phyloP scores from a whole-genome alignment of 2,329 filamentous ascomycete genomes.

The Sclerotinia subarctica region DNA sequence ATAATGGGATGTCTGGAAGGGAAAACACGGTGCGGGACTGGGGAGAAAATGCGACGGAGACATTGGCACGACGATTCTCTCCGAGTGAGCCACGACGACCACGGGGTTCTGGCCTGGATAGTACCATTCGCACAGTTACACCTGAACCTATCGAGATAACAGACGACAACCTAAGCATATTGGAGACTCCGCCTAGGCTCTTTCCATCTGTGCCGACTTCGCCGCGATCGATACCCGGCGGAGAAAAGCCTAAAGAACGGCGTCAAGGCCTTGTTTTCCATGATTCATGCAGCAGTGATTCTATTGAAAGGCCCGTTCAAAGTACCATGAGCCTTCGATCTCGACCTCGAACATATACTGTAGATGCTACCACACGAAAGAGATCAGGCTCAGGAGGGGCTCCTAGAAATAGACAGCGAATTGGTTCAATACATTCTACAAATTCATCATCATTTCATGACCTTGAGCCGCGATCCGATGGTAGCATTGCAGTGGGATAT shows the following conservation, averaged over 20 bases:
- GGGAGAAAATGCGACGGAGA: conserved; percentile 35
- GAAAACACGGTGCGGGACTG: conserved; percentile 36
- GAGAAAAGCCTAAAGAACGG: conserved; percentile 42
- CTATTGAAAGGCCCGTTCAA: conserved; percentile 25
- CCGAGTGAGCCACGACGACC: conserved; percentile 28
- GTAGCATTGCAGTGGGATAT: conserved; percentile 43
- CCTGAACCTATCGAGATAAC: conserved; percentile 50
- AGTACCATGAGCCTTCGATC: conserved; percentile 37
- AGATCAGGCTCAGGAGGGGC: conserved; percentile 41
- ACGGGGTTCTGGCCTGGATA: conserved; percentile 38
- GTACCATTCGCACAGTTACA: conserved; percentile 62
- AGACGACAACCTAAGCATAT: conserved; percentile 27
- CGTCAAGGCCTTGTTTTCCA: conserved; percentile 61
- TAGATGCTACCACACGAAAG: conserved; percentile 42
- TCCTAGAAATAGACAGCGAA: conserved; percentile 55
- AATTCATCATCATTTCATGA: conserved; percentile 53
- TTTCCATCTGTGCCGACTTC: conserved; percentile 46
- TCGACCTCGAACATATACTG: conserved; percentile 49
- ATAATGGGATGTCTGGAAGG: conserved; percentile 37
- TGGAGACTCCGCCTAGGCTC: conserved; percentile 11
- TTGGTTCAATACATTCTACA: conserved; percentile 68
- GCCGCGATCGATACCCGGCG: conserved; percentile 47
- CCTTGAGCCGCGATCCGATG: conserved; percentile 41
- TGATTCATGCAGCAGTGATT: conserved; percentile 50
- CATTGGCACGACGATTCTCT: conserved; percentile 29